phyloP scores from a whole-genome alignment of 1,284 basidiomycete genomes.

The Ceratobasidium sp. region DNA sequence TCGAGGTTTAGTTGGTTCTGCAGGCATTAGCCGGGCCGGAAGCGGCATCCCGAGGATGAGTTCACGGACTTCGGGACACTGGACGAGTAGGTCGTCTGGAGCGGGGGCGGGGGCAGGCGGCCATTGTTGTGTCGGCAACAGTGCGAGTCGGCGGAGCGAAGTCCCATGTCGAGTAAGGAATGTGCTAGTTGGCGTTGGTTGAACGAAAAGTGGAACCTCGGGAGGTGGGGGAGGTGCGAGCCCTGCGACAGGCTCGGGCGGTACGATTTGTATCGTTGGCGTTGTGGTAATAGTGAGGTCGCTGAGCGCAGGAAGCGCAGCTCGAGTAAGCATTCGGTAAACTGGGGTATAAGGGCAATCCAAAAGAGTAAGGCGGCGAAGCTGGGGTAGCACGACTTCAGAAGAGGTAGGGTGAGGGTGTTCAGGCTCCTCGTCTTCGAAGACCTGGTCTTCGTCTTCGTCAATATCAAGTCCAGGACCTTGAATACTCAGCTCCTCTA shows the following conservation, averaged over 20 bases:
- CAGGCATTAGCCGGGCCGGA: conserved; percentile 53
- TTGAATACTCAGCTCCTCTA: conserved; percentile 75
- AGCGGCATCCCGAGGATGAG: conserved; percentile 74
- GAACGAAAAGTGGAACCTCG: conserved; percentile 3
- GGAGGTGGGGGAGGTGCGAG: conserved; percentile 10
- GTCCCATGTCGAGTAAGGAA: conserved; percentile 74
- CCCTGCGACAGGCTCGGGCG: conserved; percentile 39
- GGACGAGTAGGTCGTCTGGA: conserved; percentile 63
- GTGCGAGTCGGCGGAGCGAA: conserved; percentile 68
- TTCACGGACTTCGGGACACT: conserved; percentile 68
- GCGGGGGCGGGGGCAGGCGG: conserved; percentile 68
- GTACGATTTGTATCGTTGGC: conserved; percentile 59
- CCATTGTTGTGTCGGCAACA: conserved; percentile 77
- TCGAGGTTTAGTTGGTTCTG: conserved; percentile 21
- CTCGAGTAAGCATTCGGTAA: conserved; percentile 67
- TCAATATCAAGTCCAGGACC: conserved; percentile 64
- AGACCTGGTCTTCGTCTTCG: conserved; percentile 58
- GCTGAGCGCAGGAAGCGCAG: conserved; percentile 71
- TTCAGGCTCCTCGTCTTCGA: conserved; percentile 48
- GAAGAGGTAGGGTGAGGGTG: conserved; percentile 36
- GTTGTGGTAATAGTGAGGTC: conserved; percentile 71
- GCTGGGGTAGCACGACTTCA: conserved; percentile 60
- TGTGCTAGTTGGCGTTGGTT: conserved; percentile 66
- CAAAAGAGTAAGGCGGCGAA: conserved; percentile 72
- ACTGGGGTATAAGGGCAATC: conserved; percentile 74